Conservation (phyloP, 2,329 filamentous ascomycete genomes). For the Claviceps sorghi region DNA sequence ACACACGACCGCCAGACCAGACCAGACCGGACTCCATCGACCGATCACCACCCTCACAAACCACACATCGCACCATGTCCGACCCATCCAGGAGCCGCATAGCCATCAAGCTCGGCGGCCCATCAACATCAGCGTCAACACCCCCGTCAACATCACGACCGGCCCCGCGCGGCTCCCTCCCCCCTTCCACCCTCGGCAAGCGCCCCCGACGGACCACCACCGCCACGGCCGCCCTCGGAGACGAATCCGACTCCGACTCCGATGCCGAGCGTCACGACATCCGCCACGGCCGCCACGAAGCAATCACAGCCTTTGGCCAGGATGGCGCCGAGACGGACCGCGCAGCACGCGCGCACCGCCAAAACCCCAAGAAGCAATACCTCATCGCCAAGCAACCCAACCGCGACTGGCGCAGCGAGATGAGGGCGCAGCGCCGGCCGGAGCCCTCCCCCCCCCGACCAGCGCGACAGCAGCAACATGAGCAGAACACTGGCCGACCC, state of each 20-base stretch:
- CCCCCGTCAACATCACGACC: not conserved
- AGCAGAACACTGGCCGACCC: slow-evolving; percentile 2
- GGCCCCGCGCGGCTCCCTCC: slow-evolving; percentile 14
- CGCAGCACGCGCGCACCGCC: slow-evolving; percentile 15
- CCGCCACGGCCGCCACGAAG: slow-evolving; percentile 23
- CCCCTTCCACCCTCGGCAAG: slow-evolving; percentile 33
- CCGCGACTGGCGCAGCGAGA: slow-evolving; percentile 46
- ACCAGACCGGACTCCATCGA: not conserved
- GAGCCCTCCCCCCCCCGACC: slow-evolving; percentile 47
- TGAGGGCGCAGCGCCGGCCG: slow-evolving; percentile 29
- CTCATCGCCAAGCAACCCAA: slow-evolving; percentile 46
- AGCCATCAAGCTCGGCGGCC: slow-evolving; percentile 32
- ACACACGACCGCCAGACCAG: not conserved
- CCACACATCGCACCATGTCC: slow-evolving; percentile 18
- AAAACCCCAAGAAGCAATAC: slow-evolving; percentile 23
- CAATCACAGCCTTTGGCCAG: slow-evolving; percentile 34
- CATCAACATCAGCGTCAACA: slow-evolving; percentile 9
- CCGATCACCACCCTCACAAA: not conserved
- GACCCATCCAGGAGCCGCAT: slow-evolving; percentile 28
- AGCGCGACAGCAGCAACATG: slow-evolving; percentile 29
- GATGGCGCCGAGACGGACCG: slow-evolving; percentile 28
- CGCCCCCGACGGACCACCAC: slow-evolving; percentile 26
- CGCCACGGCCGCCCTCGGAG: slow-evolving; percentile 15
- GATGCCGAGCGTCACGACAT: slow-evolving; percentile 19
- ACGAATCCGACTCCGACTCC: slow-evolving; percentile 30